phyloP scores from a whole-genome alignment of 2,329 filamentous ascomycete genomes.

The Sporothrix schenckii region DNA sequence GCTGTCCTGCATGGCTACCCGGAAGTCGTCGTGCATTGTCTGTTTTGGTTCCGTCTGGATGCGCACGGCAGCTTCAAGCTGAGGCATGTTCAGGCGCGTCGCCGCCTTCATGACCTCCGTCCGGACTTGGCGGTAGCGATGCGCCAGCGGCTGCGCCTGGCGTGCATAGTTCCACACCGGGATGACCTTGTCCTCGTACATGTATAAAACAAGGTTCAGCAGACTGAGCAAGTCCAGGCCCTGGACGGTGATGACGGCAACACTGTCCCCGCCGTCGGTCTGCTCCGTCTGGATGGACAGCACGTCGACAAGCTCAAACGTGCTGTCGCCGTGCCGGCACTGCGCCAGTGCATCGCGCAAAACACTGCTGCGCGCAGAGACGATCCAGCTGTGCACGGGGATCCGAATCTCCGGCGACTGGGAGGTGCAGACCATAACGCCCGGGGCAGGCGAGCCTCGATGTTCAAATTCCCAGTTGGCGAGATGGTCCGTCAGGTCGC shows the following conservation, averaged over 20 bases:
- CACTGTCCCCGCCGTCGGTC: conserved; percentile 46
- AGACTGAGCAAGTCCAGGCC: conserved; percentile 75
- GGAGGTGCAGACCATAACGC: conserved; percentile 57
- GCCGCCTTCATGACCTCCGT: conserved; percentile 76
- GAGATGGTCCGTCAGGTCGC: conserved; percentile 60
- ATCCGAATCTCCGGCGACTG: conserved; percentile 69
- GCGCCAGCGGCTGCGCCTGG: conserved; percentile 65
- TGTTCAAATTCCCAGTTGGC: conserved; percentile 44
- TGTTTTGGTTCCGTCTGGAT: conserved; percentile 68
- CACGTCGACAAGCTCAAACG: conserved; percentile 61
- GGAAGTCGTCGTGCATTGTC: conserved; percentile 70
- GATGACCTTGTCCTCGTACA: conserved; percentile 78
- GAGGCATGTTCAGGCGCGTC: conserved; percentile 67
- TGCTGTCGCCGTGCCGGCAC: conserved; percentile 56
- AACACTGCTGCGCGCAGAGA: conserved; percentile 72
- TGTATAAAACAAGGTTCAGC: conserved; percentile 75
- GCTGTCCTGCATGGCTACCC: conserved; percentile 66
- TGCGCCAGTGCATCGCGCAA: conserved; percentile 65
- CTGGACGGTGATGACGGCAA: conserved; percentile 64
- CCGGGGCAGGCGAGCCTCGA: conserved; percentile 43
- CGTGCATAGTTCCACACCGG: conserved; percentile 85
- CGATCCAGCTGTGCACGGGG: conserved; percentile 80
- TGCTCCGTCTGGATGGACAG: conserved; percentile 56
- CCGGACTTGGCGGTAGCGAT: conserved; percentile 77
- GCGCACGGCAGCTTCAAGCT: conserved; percentile 75